Conservation (phyloP, 2,329 filamentous ascomycete species). For the Fusarium multiceps region DNA sequence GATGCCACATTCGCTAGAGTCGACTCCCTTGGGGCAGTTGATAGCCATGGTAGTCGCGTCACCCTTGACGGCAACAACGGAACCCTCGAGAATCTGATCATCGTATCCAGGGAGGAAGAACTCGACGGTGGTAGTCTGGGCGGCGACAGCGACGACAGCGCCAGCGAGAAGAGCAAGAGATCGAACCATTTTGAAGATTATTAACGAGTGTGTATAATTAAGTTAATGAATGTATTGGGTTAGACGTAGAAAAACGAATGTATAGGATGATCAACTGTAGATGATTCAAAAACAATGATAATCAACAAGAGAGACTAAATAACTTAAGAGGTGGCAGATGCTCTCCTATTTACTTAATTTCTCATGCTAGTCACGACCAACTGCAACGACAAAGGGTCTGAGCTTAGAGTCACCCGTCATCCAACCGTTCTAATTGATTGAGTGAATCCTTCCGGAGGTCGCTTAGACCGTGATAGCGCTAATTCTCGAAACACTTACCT, state of each 20-base stretch:
- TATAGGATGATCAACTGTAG: background rate
- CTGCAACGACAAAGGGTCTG: background rate
- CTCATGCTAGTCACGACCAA: no score
- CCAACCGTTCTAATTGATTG: constrained; percentile 12
- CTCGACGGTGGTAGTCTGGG: constrained; percentile 46
- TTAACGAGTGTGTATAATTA: constrained; percentile 19
- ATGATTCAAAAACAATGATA: constrained; percentile 1
- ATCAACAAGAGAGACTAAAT: background rate
- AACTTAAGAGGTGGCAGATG: background rate
- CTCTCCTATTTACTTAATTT: constrained; percentile 1
- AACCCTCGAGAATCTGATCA: constrained; percentile 42
- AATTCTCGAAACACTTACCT: constrained; percentile 20
- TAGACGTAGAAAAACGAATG: constrained; percentile 13
- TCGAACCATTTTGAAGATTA: constrained; percentile 40
- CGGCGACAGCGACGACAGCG: constrained; percentile 33
- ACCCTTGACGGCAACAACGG: constrained; percentile 46
- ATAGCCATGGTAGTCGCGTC: constrained; percentile 49
- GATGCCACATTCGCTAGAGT: constrained; percentile 44
- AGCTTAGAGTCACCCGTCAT: background rate
- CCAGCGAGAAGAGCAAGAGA: constrained; percentile 44
- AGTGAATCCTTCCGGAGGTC: constrained; percentile 29
- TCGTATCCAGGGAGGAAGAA: constrained; percentile 46
- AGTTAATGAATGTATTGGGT: constrained; percentile 35
- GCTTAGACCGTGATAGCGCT: constrained; percentile 22
- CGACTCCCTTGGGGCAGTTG: constrained; percentile 38